Conservation (phyloP, 345 rosid species). For the Streptanthus diversifolius region DNA sequence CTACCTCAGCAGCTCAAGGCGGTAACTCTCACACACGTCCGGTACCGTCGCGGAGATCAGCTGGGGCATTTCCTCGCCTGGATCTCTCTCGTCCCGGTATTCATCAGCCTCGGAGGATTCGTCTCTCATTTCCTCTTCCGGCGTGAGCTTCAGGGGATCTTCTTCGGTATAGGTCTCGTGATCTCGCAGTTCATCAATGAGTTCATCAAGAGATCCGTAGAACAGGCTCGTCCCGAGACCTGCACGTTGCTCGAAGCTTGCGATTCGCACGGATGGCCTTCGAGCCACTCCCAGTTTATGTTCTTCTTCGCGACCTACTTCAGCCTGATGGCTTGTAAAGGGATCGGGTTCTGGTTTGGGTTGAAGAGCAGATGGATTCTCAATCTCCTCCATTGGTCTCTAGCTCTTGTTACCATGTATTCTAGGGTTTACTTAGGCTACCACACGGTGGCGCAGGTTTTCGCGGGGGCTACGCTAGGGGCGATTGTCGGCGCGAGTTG, state of each 20-base stretch:
- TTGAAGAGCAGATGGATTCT: constrained; percentile 45
- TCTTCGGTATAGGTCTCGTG: constrained; percentile 80
- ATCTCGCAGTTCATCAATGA: constrained; percentile 82
- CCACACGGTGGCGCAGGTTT: constrained; percentile 81
- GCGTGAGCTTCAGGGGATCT: constrained; percentile 81
- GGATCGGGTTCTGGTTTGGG: constrained; percentile 57
- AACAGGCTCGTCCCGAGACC: constrained; percentile 87
- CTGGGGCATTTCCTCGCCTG: constrained; percentile 88
- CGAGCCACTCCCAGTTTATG: constrained; percentile 89
- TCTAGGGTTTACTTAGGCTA: constrained; percentile 96
- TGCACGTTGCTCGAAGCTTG: constrained; percentile 84
- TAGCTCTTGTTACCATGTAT: constrained; percentile 72
- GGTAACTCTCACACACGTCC: constrained; percentile 80
- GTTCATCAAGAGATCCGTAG: constrained; percentile 57
- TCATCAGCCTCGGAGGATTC: constrained; percentile 88
- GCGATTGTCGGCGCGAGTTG: constrained; percentile 56
- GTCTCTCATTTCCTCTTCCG: constrained; percentile 88
- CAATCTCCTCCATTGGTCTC: constrained; percentile 51
- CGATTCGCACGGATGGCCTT: constrained; percentile 99
- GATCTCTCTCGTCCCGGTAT: constrained; percentile 85
- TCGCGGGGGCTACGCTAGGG: constrained; percentile 75
- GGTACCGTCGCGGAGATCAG: constrained; percentile 70
- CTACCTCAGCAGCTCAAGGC: constrained; percentile 49
- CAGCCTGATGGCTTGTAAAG: constrained; percentile 52
- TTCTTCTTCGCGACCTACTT: constrained; percentile 77